Base-by-base conservation (phyloP, 1,284 basidiomycete species). In the Ustilago esculenta region DNA sequence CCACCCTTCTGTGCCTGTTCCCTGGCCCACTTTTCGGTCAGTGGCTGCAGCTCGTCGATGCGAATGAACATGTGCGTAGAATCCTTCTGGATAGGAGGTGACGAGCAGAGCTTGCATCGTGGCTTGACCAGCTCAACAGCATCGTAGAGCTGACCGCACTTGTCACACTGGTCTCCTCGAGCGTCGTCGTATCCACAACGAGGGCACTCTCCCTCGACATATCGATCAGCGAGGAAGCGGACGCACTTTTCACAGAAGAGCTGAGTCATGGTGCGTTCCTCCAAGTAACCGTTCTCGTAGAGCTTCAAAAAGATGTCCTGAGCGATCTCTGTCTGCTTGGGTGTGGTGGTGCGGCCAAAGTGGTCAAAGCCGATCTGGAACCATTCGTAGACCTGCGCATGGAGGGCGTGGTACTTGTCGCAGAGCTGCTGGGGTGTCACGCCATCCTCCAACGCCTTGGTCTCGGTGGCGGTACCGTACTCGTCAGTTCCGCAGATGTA, bases 401-500 rank as follows among this genome's bases (percentile, higher is more conserved):
- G 95, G 12, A 97, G 85, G 25, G 87, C 86, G 80, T 95, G 86
- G 83, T 98, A 98, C 84, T 97, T 96, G 84, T 96, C 92, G 82
- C 93, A 96, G 4, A 98, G 86, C 79, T 91, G 88, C 72, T 87
- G 86, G 0, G 96, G 93, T 7, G 91, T 89, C 23, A 98, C 85
- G 1, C 90, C 90, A 82, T 98, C 96, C 82, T 98, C 96, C 58
- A 97, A 83, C 4, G 95, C 96, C 84, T 96, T 91, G 2, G 94
- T 98, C 86, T 98, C 95, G 1, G 96, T 97, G 0, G 95, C 95
- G 2, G 95, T 99, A 29, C 95, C 95, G 78, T 99, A 99, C 84
- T 99, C 95, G 82, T 99, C 95, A 5, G 96, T 98, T 41, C 96
- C 96, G 82, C 96, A 99, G 67, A 98, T 87, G 83, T 94, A 92